These are phyloP conservation scores for Carallia brachiata DNA, from an alignment of 345 rosid genomes.

Conservation along the genomic window DNA sequence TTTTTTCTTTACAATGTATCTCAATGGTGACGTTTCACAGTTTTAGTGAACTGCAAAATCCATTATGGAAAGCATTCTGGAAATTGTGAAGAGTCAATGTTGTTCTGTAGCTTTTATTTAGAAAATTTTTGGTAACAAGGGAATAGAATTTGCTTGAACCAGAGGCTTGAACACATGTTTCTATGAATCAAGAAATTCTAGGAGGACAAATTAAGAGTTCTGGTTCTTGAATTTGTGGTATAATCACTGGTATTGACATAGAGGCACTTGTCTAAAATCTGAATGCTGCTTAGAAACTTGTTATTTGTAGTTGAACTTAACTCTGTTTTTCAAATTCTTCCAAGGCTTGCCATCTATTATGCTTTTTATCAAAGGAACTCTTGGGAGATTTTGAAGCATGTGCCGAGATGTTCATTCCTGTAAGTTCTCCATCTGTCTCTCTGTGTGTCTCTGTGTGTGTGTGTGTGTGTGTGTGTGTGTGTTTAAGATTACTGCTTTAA, in stretches of 20 bases:
- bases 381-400: slow-evolving; percentile 96
- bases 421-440: slow-evolving; percentile 38
- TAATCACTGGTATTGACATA: background rate
- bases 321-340: slow-evolving; percentile 12
- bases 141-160: too few relatives aligned
- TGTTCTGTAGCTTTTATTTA: background rate
- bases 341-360: slow-evolving; percentile 90
- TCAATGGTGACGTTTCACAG: background rate
- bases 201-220: background rate
- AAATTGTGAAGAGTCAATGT: background rate
- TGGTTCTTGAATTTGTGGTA: background rate
- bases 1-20: background rate
- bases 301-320: slow-evolving; percentile 19
- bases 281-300: background rate
- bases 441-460: background rate
- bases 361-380: slow-evolving; percentile 92
- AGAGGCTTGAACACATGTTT: too few relatives aligned
- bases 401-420: slow-evolving; percentile 93
- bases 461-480: background rate
- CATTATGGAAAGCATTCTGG: background rate
- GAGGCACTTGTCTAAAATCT: background rate
- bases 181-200: too few relatives aligned
- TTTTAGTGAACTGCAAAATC: background rate
- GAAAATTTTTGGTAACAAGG: too few relatives aligned
- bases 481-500: slow-evolving; percentile 9